Evolutionary conservation across 257 asterid genomes (phyloP).

Genomic region (Przewalskia tangutica): DNA sequence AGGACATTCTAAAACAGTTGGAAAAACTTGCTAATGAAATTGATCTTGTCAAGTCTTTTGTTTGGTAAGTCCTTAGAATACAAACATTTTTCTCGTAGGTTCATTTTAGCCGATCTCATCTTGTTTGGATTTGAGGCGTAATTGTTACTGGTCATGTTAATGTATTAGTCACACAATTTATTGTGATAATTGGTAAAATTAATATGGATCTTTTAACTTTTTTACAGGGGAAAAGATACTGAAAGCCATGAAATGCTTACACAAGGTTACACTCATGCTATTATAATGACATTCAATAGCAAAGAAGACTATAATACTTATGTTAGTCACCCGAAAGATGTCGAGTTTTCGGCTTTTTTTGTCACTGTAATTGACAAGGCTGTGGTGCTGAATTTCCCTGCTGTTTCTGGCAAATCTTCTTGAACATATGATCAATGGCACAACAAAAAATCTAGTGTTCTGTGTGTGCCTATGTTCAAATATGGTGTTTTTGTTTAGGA

Average conservation of each 20-base stretch:
- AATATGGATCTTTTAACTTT: neutral
- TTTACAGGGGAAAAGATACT: slow-evolving; percentile 62
- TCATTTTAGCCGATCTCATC: neutral
- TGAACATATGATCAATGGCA: slow-evolving; percentile 7
- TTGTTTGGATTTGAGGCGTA: neutral
- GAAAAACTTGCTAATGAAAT: slow-evolving; percentile 63
- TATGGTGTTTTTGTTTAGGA: neutral
- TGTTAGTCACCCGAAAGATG: slow-evolving; percentile 49
- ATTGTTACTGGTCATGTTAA: neutral
- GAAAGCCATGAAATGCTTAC: slow-evolving; percentile 72
- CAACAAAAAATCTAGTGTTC: neutral
- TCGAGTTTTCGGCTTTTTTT: slow-evolving; percentile 45
- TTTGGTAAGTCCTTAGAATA: slow-evolving; percentile 43
- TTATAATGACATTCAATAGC: slow-evolving; percentile 68
- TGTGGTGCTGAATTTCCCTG: slow-evolving; percentile 78
- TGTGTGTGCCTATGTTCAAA: neutral
- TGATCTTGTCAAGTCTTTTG: slow-evolving; percentile 71
- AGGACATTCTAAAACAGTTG: slow-evolving; percentile 53
- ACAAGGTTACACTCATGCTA: slow-evolving; percentile 82
- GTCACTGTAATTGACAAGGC: slow-evolving; percentile 59
- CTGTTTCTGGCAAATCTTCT: slow-evolving; percentile 36
- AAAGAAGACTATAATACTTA: slow-evolving; percentile 64
- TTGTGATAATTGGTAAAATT: neutral
- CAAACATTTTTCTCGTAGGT: neutral
- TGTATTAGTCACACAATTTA: neutral